These are phyloP conservation scores for Globisporangium rhizosaccharum DNA, from an alignment of 352 stramenopile genomes.

Conservation along the genomic window DNA sequence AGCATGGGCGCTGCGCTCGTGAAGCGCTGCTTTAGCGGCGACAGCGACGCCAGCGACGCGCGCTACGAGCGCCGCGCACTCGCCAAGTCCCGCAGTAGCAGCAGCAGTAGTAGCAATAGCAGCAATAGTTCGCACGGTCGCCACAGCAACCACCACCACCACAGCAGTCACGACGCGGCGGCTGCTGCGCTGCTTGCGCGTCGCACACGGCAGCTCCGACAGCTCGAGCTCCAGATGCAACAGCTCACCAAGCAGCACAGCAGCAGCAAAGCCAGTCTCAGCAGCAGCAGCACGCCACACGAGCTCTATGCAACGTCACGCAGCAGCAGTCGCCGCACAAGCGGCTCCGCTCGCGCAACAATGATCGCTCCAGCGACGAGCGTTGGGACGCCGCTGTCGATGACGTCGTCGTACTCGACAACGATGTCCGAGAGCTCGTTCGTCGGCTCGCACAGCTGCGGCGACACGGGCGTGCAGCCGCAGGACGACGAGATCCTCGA, in stretches of 20 bases:
- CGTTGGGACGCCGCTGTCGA: constrained; percentile 9
- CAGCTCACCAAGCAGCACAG: constrained; percentile 9
- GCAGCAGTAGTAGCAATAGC: neutral
- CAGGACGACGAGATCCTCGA: constrained; percentile 22
- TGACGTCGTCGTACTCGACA: constrained; percentile 17
- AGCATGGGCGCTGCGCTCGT: constrained; percentile 32
- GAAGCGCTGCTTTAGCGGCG: constrained; percentile 26
- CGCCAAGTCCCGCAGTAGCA: constrained; percentile 1
- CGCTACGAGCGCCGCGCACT: neutral
- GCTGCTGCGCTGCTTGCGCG: constrained; percentile 8
- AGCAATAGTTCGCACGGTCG: neutral
- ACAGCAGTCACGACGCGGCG: neutral
- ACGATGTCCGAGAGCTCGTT: constrained; percentile 48
- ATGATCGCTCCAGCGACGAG: neutral
- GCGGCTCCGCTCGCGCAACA: constrained; percentile 1
- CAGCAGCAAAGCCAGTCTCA: constrained; percentile 1
- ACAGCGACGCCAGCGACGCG: constrained; percentile 5
- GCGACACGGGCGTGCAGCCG: constrained; percentile 3
- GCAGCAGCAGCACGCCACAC: constrained; percentile 4
- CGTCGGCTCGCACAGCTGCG: constrained; percentile 10
- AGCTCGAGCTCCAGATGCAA: constrained; percentile 13
- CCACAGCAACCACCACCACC: no score
- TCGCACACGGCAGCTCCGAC: constrained; percentile 7
- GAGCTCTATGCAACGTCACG: neutral
- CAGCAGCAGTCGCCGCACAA: neutral